phyloP scores from a whole-genome alignment of 768 basidiomycete genomes.

The Termitomyces sp. region DNA sequence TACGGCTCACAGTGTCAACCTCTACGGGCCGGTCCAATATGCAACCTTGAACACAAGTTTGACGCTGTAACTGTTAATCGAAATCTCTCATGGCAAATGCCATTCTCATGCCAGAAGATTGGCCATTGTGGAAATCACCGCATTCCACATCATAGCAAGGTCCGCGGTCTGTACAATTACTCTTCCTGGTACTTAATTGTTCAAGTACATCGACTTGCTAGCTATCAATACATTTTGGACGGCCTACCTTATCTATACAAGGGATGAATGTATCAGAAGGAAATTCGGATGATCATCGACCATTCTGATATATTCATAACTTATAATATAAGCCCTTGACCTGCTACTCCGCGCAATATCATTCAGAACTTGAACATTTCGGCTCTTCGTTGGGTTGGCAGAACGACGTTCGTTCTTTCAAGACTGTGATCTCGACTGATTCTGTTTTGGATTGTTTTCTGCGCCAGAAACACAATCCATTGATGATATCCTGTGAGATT shows the following conservation, averaged over 20 bases:
- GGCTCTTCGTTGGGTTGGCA: background rate
- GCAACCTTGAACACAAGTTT: too few relatives aligned
- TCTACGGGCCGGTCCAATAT: too few relatives aligned
- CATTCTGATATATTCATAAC: background rate
- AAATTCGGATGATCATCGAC: background rate
- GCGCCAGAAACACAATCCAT: constrained; percentile 30
- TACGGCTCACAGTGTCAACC: too few relatives aligned
- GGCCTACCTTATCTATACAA: background rate
- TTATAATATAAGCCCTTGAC: background rate
- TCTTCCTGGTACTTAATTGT: background rate
- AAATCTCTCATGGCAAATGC: too few relatives aligned
- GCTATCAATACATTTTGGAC: background rate
- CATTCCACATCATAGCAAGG: too few relatives aligned
- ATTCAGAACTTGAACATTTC: background rate
- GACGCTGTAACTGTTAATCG: too few relatives aligned
- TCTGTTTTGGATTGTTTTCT: constrained; percentile 1
- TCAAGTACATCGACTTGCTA: background rate
- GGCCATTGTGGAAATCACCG: background rate
- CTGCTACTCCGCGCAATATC: background rate
- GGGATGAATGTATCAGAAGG: background rate
- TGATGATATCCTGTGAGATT: constrained; percentile 28
- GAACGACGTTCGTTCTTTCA: background rate
- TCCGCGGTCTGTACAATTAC: background rate
- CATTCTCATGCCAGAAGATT: too few relatives aligned
- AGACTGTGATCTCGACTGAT: background rate